Base-by-base conservation (phyloP, 345 rosid genomes). In the Trapa bicornis region DNA sequence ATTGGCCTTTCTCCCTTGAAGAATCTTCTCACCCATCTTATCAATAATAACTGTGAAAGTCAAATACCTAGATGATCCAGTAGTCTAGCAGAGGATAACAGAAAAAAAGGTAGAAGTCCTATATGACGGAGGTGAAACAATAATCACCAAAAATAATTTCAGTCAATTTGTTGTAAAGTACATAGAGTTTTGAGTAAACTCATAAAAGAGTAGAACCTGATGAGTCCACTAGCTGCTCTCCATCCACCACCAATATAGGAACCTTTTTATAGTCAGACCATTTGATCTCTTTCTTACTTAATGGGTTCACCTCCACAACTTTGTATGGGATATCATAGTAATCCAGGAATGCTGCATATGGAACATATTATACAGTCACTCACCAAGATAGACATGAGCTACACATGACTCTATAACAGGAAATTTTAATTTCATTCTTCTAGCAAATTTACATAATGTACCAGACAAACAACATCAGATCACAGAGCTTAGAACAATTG, bases 201-300 rank as follows among this genome's bases (percentile, higher is more conserved):
- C 8, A 10, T 32, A 22, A 13, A 22, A 22, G 35, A 57, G 38
- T 52, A 63, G 37, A 69, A 82, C 85, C 81, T 75, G 85, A 79
- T 62, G 80, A 77, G 66, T 82, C 81, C 5, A 82, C 85, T 74
- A 82, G 75, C 72, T 77, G 77, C 43, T 76, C 80, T 35, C 85
- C 85, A 38, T 82, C 85, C 58, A 79, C 79, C 66, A 56, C 65
- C n/a, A 82, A 67, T 52, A 77, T 79, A 36, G 85, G 85, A 64
- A 82, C 85, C 76, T 82, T 82, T 79, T 73, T 79, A 67, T 82
- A 79, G 64, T 79, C 75, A 12, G 83, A 79, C 83, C 83, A 82
- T 69, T 77, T 82, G 67, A 82, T 77, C 78, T 82, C 85, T 64
- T 79, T 82, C 65, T 79, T 82, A 47, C 73, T 74, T 16, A 82